phyloP scores from a whole-genome alignment of 345 rosid genomes.

The Eucalyptus pauciflora region DNA sequence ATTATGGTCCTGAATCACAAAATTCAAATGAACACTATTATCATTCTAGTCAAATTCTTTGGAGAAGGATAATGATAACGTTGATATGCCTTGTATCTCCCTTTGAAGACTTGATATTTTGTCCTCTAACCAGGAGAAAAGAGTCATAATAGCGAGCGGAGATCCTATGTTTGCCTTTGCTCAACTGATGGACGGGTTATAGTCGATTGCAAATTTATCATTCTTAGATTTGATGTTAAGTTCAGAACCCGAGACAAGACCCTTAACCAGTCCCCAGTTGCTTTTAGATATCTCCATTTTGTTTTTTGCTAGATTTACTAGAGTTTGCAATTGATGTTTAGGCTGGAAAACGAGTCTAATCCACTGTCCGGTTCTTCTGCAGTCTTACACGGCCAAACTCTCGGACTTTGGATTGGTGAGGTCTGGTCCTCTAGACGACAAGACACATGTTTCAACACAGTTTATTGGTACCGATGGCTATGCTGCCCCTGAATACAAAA shows the following conservation, averaged over 20 bases:
- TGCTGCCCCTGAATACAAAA: neutral
- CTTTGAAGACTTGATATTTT: accelerated
- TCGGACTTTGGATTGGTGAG: neutral
- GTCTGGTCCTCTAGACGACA: neutral
- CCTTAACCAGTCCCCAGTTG: neutral
- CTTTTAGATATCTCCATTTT: neutral
- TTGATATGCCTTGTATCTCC: neutral
- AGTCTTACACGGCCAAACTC: neutral
- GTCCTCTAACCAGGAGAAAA: neutral
- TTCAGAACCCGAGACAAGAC: neutral
- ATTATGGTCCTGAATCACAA: neutral
- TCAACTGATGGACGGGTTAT: neutral
- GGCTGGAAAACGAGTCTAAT: neutral
- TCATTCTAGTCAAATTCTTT: no score
- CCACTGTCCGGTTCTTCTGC: neutral
- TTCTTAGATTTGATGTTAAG: neutral
- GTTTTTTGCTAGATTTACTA: neutral
- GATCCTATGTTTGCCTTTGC: neutral
- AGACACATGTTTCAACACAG: neutral
- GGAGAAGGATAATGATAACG: neutral
- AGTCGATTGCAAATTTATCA: neutral
- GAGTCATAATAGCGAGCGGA: neutral
- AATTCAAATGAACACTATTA: neutral
- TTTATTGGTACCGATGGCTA: neutral
- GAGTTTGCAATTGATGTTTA: neutral